Percentiles rank a stretch among this genome's conserved stretches.
Evolutionary conservation across 2,329 filamentous ascomycete species (phyloP).

Genomic region (Emericellopsis atlantica): DNA sequence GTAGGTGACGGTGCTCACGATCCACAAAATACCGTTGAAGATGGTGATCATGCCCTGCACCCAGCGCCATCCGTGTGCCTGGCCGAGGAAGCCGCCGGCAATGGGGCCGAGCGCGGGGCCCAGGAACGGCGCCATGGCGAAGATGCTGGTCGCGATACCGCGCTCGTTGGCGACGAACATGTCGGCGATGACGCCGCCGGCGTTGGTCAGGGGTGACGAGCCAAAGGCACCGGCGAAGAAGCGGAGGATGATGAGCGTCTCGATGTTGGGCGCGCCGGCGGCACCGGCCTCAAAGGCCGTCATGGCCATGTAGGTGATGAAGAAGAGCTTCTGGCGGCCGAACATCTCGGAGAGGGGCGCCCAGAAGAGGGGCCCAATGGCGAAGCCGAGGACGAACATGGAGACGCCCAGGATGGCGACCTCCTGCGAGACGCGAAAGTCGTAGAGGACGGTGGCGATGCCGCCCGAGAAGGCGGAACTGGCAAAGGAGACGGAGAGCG

Average conservation of each 20-base stretch:
- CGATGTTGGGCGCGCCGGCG: slow-evolving; percentile 43
- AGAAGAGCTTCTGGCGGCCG: slow-evolving; percentile 47
- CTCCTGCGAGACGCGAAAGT: slow-evolving; percentile 38
- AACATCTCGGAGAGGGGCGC: slow-evolving; percentile 54
- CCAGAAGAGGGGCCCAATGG: slow-evolving; percentile 50
- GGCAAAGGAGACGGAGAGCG: slow-evolving; percentile 56
- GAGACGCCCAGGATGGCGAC: slow-evolving; percentile 50
- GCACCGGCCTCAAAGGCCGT: slow-evolving; percentile 49
- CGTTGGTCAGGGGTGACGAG: slow-evolving; percentile 48
- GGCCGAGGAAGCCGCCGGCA: slow-evolving; percentile 48
- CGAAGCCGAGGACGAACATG: slow-evolving; percentile 50
- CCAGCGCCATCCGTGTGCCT: slow-evolving; percentile 52
- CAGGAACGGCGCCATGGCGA: slow-evolving; percentile 51
- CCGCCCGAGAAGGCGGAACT: slow-evolving; percentile 56
- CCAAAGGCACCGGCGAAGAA: slow-evolving; percentile 55
- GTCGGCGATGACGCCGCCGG: slow-evolving; percentile 51
- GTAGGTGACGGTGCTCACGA: slow-evolving; percentile 33
- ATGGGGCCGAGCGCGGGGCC: slow-evolving; percentile 49
- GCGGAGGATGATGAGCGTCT: slow-evolving; percentile 51
- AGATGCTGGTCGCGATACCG: slow-evolving; percentile 45
- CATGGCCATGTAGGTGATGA: slow-evolving; percentile 42
- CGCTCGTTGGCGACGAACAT: slow-evolving; percentile 43
- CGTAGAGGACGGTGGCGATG: slow-evolving; percentile 34
- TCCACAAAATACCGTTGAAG: slow-evolving; percentile 47
- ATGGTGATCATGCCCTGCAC: slow-evolving; percentile 49